Base-by-base conservation (phyloP, 495 filamentous ascomycete species). In the Hypomontagnella submonticulosa region DNA sequence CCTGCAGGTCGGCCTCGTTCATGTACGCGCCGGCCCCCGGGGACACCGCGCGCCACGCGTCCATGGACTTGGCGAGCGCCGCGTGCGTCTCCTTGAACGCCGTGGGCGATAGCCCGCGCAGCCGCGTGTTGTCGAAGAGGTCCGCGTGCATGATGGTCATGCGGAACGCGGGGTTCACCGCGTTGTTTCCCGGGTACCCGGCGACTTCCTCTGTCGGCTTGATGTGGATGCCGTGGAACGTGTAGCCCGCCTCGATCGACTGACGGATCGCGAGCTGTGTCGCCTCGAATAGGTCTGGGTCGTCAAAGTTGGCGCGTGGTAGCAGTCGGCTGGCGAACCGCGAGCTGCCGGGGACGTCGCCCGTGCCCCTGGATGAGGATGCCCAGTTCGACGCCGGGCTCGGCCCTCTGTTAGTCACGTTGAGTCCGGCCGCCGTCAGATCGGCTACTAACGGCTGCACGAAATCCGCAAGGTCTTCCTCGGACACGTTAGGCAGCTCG, bases 1-100 rank as follows among this genome's bases (percentile, higher is more conserved):
- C 87, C 47, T 83, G 75, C n/a, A 84, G 72, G 70, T 90, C 84
- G 20, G 72, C 79, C 72, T 87, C 83, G 42, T 79, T 83, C 0
- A 78, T 23, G 34, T 85, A 85, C 0, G 73, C 80, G 0, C 81
- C 83, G 0, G 75, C 74, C 0, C 75, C 77, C 1, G 75, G 75
- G 1, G 76, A 73, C 8, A 79, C 67, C 16, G 53, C 70, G 27
- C 71, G 63, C 60, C 68, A 67, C 30, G 54, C 30, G 11, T 76
- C 63, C 61, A 73, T 69, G 0, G 56, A 59, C 2, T 32, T 50
- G 3, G 55, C 67, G 4, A 70, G 65, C 0, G 20, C 10, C 15
- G 55, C 54, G 52, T 73, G 71, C 9, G 54, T 41, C 12, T 40
- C 55, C 23, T 52, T 49, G 15, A 69, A 69, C 1, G 32, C 71